Conservation (phyloP, 2,329 filamentous ascomycete genomes). For the Myriosclerotinia curreyana region DNA sequence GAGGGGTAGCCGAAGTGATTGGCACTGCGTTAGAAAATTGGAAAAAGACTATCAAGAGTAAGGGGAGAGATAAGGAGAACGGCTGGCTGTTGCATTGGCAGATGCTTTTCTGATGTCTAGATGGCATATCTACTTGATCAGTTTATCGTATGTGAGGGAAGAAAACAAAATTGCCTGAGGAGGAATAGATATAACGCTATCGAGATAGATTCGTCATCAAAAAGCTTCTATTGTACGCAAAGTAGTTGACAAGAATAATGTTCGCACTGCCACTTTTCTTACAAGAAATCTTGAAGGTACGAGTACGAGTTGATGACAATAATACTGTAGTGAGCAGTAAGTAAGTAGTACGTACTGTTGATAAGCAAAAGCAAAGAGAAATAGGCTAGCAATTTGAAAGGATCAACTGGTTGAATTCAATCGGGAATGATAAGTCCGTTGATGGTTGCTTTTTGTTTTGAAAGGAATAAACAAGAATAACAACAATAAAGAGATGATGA, state of each 20-base stretch:
- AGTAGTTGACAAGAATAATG: not conserved
- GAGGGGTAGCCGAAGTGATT: slow-evolving; percentile 22
- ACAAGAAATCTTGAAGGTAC: not conserved
- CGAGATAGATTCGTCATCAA: slow-evolving; percentile 1
- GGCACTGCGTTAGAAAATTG: slow-evolving; percentile 27
- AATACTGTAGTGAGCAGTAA: too few relatives aligned
- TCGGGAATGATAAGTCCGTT: too few relatives aligned
- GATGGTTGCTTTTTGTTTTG: too few relatives aligned
- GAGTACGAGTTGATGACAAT: slow-evolving; percentile 4
- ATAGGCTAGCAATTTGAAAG: too few relatives aligned
- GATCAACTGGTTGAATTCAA: too few relatives aligned
- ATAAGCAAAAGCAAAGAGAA: too few relatives aligned
- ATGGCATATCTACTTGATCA: slow-evolving; percentile 10
- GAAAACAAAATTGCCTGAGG: not conserved
- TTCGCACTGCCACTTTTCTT: not conserved
- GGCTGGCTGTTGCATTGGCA: slow-evolving; percentile 27
- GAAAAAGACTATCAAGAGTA: slow-evolving; percentile 33
- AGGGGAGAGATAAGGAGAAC: slow-evolving; percentile 29
- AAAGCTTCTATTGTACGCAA: slow-evolving; percentile 9
- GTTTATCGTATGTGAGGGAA: not conserved
- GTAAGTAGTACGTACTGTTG: too few relatives aligned
- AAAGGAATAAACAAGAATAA: not conserved
- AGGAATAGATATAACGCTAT: not conserved
- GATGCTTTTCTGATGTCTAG: slow-evolving; percentile 1
- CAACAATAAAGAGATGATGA: too few relatives aligned